These are phyloP conservation scores for Apophysomyces ossiformis DNA, from an alignment of 371 early-diverging fungal genomes.

Conservation along the genomic window DNA sequence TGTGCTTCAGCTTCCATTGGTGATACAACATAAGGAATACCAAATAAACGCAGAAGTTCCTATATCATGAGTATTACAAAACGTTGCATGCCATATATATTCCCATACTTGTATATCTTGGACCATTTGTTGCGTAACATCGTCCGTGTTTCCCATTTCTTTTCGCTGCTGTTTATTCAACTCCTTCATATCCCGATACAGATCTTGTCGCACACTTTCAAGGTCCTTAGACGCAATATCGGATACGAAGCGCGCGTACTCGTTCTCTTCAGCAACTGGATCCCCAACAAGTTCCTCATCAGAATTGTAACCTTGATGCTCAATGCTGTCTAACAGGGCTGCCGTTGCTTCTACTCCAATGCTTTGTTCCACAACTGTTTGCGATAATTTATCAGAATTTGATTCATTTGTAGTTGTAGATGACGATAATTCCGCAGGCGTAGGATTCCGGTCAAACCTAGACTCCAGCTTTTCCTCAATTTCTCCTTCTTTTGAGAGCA, in stretches of 20 bases:
- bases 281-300: slow-evolving; percentile 40
- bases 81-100: neutral
- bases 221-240: slow-evolving; percentile 52
- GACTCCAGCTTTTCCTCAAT: too few species aligned
- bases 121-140: slow-evolving; percentile 73
- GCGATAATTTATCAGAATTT: neutral
- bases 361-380: slow-evolving; percentile 5
- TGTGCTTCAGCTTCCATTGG: slow-evolving; percentile 99
- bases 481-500: too few species aligned
- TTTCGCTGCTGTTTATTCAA: slow-evolving; percentile 59
- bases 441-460: too few species aligned
- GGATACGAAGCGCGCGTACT: slow-evolving; percentile 59
- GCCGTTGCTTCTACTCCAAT: neutral
- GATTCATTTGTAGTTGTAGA: too few species aligned
- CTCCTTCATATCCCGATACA: slow-evolving; percentile 63
- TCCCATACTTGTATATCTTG: slow-evolving; percentile 63
- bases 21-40: slow-evolving; percentile 94
- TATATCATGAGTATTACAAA: slow-evolving; percentile 9
- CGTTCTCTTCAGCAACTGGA: slow-evolving; percentile 55
- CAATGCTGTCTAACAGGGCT: neutral
- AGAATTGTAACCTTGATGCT: slow-evolving; percentile 43
- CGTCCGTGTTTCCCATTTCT: slow-evolving; percentile 69
- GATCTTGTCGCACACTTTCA: slow-evolving; percentile 47
- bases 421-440: too few species aligned
- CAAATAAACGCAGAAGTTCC: slow-evolving; percentile 89